Percentiles rank a stretch among this genome's conserved stretches.
These are phyloP conservation scores for Saccharomyces jurei DNA, from an alignment of 805 yeast species.

Conservation along the genomic window DNA sequence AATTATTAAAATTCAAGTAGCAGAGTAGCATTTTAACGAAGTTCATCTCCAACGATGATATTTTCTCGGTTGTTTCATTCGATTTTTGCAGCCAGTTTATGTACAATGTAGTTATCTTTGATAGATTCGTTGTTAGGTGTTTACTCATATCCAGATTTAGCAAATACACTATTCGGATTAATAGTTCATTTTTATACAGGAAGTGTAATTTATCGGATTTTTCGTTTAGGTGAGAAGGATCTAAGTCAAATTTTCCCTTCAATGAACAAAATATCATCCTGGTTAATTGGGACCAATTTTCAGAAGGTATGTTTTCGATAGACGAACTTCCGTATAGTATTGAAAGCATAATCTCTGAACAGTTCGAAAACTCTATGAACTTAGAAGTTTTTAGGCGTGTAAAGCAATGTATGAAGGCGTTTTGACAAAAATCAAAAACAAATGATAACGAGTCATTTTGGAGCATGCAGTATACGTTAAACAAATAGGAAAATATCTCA, in stretches of 20 bases:
- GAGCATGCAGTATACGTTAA: slow-evolving; percentile 15
- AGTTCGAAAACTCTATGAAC: slow-evolving; percentile 6
- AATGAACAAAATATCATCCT: slow-evolving; percentile 13
- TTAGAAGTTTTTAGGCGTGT: slow-evolving; percentile 6
- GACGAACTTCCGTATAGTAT: slow-evolving; percentile 11
- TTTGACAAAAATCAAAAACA: slow-evolving; percentile 13
- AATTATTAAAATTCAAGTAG: slow-evolving; percentile 22
- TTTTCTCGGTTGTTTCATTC: neutral
- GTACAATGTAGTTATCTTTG: slow-evolving; percentile 27
- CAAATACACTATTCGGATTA: slow-evolving; percentile 30
- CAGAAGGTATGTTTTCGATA: slow-evolving; percentile 1
- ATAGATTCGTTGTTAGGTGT: slow-evolving; percentile 26
- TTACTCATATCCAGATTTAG: slow-evolving; percentile 30
- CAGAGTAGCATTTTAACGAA: slow-evolving; percentile 17
- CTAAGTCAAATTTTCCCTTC: slow-evolving; percentile 4
- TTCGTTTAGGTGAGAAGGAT: slow-evolving; percentile 3
- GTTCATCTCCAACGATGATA: slow-evolving; percentile 18
- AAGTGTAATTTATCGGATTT: slow-evolving; percentile 14
- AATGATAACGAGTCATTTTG: slow-evolving; percentile 4
- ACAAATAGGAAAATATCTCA: slow-evolving; percentile 14
- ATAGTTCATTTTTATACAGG: slow-evolving; percentile 21
- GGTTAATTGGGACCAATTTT: slow-evolving; percentile 18
- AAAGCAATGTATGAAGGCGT: slow-evolving; percentile 7
- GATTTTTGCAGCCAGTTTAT: slow-evolving; percentile 23
- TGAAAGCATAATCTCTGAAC: slow-evolving; percentile 25